Base-by-base conservation (phyloP, 352 stramenopile genomes). In the Phytopythium aichiense region DNA sequence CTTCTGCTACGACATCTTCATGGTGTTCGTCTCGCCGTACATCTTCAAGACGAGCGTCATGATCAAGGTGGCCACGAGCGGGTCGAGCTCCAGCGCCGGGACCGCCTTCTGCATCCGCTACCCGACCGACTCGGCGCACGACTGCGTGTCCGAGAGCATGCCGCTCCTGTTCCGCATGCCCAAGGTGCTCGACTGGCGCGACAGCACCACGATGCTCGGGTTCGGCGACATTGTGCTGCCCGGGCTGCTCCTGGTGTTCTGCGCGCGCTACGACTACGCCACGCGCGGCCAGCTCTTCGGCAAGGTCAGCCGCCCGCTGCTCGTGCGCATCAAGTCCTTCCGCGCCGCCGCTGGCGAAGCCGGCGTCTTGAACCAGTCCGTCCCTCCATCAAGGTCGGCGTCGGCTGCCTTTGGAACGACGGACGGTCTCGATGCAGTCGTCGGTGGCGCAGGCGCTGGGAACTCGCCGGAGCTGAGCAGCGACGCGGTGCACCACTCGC, bases 1-100 rank as follows among this genome's bases (percentile, higher is more conserved):
- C 22, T 98, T 98, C 75, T 83, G 95, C 64, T 98, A 98, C 72
- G 94, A 98, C 71, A 89, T 98, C 45, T 98, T 98, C 70, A 98
- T 98, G 83, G 92, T 98, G 22, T 98, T 98, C 74, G 69, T 98
- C 37, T 97, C 91, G 43, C 93, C 92, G 7, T 87, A 89, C 56
- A 87, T 98, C 37, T 97, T 97, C 63, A 61, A 83, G n/a, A 72
- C 93, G 61, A 95, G 75, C 58, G 87, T 98, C 63, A 98, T 98
- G 94, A 95, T 98, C 66, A 97, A 95, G 69, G 94, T 96, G 15
- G 95, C 94, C 12, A 98, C 90, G 16, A 89, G 79, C 63, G 93
- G 91, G 13, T 77, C 68, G 15, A 74, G 68, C 54, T 66, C 65
- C 58, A 43, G 73, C 38, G 76, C 75, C 1, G 71, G 61, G 50